Percentiles rank a stretch among this genome's conserved stretches.
Conservation (phyloP, 257 asterid genomes). For the Nicotiana tomentosiformis region DNA sequence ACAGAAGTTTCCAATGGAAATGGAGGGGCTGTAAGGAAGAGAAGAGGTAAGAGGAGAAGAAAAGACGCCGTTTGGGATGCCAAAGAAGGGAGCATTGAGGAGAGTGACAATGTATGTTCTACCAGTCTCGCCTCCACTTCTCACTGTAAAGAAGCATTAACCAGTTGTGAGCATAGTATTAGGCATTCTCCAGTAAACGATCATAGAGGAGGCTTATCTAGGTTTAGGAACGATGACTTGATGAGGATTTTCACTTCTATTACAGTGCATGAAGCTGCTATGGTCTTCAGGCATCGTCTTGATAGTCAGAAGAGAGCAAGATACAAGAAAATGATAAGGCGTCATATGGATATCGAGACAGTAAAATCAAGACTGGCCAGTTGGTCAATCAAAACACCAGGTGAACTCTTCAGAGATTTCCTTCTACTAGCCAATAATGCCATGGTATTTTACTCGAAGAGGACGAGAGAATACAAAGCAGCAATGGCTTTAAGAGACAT, state of each 20-base stretch:
- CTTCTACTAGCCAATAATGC: constrained; percentile 79
- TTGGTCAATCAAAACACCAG: constrained; percentile 38
- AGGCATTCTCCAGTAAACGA: constrained; percentile 18
- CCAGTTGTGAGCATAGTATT: constrained; percentile 22
- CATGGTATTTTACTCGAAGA: constrained; percentile 69
- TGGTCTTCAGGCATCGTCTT: constrained; percentile 78
- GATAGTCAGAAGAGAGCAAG: constrained; percentile 97
- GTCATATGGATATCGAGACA: constrained; percentile 65
- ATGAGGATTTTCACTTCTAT: constrained; percentile 48
- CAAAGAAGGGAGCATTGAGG: constrained; percentile 55
- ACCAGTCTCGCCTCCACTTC: constrained; percentile 34
- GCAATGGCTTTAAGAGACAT: constrained; percentile 53
- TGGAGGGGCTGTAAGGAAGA: constrained; percentile 52
- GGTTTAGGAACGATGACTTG: constrained; percentile 29
- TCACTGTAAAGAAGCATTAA: constrained; percentile 37
- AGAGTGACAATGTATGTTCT: constrained; percentile 58
- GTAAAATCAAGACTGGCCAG: constrained; percentile 56
- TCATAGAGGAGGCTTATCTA: constrained; percentile 20
- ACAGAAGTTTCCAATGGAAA: constrained; percentile 23
- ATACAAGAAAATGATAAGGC: constrained; percentile 62
- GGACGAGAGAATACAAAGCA: constrained; percentile 78
- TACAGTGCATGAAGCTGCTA: constrained; percentile 53
- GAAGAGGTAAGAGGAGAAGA: constrained; percentile 73
- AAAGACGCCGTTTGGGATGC: constrained; percentile 39
- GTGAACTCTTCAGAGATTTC: constrained; percentile 77